Evolutionary conservation across 768 basidiomycete genomes (phyloP), one percentile per base, ranked within the genome.

Genomic region (Cystofilobasidium capitatum): DNA sequence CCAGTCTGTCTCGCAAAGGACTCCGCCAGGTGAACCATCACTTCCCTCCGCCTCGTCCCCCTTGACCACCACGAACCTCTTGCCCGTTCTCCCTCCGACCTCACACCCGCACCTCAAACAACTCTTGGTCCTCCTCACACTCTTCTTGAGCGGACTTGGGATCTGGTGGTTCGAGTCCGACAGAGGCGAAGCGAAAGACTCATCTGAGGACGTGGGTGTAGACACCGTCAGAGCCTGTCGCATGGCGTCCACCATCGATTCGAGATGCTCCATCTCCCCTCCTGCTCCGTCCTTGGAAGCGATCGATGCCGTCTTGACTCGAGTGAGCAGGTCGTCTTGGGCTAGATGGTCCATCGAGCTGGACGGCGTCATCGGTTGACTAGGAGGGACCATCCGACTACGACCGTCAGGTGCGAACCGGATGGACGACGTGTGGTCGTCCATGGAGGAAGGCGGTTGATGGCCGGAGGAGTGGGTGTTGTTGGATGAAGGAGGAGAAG

Each of bases 1-100:
- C 92, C 92, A 96, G 76, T 92, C 93, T 72, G 77, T 78, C 74
- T 92, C 93, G 76, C 93, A 96, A 72, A 96, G 78, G 42, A 91
- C 85, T 78, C 83, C 65, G 40, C 58, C 49, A 83, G 86, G n/a
- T 16, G 14, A 57, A 17, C 36, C 8, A 3, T 33, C 13, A 8
- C 7, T 33, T 4, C 35, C 22, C 57, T 31, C 35, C 3, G 12
- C 58, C 36, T 26, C 62, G 17, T 49, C 45, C 80, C 82, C 55
- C 51, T 40, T 64, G 49, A 69, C 70, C 51, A 58, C 55, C 22
- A 71, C 68, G 75, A 86, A 90, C 77, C 85, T 85, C 74, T 81
- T 82, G 69, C 89, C 87, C 90, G 86, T 93, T 74, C 29, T 71
- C 74, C 71, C 88, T 80, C 71, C 87, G 86, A 75, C 91, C 87